Conservation (phyloP, 148 eudicot genomes). For the Drosera capensis region DNA sequence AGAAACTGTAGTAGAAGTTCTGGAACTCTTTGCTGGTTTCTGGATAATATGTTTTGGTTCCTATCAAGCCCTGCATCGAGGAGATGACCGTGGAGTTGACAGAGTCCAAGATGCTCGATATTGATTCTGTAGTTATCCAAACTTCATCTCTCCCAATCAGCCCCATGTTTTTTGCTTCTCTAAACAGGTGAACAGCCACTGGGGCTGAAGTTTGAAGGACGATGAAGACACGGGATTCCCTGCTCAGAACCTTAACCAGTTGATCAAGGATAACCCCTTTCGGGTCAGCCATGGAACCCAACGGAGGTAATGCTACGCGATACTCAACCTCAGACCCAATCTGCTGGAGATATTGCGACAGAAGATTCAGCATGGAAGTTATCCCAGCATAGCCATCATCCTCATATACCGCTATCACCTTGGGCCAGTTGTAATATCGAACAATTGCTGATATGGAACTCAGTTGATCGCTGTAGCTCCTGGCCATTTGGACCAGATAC, state of each 20-base stretch:
- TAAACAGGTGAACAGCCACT: conserved; percentile 16
- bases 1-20: conserved; percentile 14
- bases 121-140: conserved; percentile 22
- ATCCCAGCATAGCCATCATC: conserved; percentile 17
- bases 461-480: conserved; percentile 10
- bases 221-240: conserved; percentile 32
- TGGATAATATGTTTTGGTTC: conserved; percentile 14
- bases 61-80: conserved; percentile 29
- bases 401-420: conserved; percentile 30
- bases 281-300: conserved; percentile 10
- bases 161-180: conserved; percentile 24
- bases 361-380: conserved; percentile 10
- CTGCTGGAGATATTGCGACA: conserved; percentile 23
- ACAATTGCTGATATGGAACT: conserved; percentile 21
- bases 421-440: conserved; percentile 23
- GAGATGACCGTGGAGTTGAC: conserved; percentile 17
- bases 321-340: conserved; percentile 19
- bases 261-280: conserved; percentile 14
- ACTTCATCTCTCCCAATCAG: conserved; percentile 28
- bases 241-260: conserved; percentile 12
- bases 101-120: conserved; percentile 21
- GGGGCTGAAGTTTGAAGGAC: conserved; percentile 26
- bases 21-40: conserved; percentile 8
- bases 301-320: conserved; percentile 19
- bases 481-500: conserved; percentile 23